phyloP scores from a whole-genome alignment of 768 basidiomycete species.

The Pleurotus eryngii region DNA sequence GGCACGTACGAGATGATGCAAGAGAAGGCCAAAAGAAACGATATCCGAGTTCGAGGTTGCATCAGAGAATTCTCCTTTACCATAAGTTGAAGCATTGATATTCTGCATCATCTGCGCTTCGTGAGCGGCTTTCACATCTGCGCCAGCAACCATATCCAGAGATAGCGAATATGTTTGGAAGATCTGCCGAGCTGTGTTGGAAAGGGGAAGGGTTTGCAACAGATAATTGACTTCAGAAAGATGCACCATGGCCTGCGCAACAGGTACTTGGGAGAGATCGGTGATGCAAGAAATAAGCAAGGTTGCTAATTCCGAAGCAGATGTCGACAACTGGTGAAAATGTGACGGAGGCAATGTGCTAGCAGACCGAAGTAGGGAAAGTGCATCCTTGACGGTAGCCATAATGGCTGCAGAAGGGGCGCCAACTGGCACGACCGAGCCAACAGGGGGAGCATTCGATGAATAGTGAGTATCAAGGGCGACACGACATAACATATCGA shows the following conservation, averaged over 20 bases:
- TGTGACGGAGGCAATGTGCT: conserved; percentile 51
- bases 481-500: conserved; percentile 67
- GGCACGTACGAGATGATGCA: conserved; percentile 56
- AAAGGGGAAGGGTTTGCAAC: conserved; percentile 49
- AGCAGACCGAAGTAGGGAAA: conserved; percentile 56
- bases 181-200: conserved; percentile 49
- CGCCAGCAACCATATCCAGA: conserved; percentile 58
- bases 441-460: conserved; percentile 47
- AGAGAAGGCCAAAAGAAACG: conserved; percentile 56
- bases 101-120: conserved; percentile 73
- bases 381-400: conserved; percentile 55
- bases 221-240: conserved; percentile 51
- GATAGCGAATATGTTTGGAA: conserved; percentile 59
- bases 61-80: conserved; percentile 54
- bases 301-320: conserved; percentile 62
- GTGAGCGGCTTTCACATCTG: conserved; percentile 65
- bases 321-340: conserved; percentile 54
- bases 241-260: conserved; percentile 52
- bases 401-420: conserved; percentile 49
- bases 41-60: conserved; percentile 64
- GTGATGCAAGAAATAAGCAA: conserved; percentile 58
- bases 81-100: conserved; percentile 47
- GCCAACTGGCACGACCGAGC: conserved; percentile 50
- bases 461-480: conserved; percentile 64
- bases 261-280: conserved; percentile 60